Conservation (phyloP, 2,329 filamentous ascomycete species). For the Colletotrichum navitas region DNA sequence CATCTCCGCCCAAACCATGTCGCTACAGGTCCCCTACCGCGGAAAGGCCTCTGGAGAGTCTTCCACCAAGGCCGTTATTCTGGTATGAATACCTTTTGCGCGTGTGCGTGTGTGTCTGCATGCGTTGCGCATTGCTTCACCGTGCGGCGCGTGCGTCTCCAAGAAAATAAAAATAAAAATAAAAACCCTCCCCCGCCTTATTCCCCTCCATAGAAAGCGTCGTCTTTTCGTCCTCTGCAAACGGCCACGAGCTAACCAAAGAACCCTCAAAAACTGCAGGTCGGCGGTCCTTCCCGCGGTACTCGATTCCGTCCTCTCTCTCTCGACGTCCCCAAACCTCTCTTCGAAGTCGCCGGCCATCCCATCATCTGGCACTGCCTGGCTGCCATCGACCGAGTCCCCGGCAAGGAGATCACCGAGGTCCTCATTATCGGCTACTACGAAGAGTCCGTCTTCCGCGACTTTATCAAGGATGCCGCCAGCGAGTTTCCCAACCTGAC, state of each 20-base stretch:
- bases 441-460: constrained; percentile 95
- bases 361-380: constrained; percentile 99
- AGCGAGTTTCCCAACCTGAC: constrained; percentile 88
- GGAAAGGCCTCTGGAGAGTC: constrained; percentile 63
- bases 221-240: constrained; percentile 31
- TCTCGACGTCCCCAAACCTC: constrained; percentile 96
- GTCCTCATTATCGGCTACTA: constrained; percentile 99
- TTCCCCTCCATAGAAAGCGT: constrained; percentile 35
- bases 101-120: not conserved
- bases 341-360: constrained; percentile 98
- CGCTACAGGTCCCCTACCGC: constrained; percentile 68
- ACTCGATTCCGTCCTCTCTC: constrained; percentile 96
- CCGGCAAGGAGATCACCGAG: constrained; percentile 84
- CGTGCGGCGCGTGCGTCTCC: constrained; percentile 32
- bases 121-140: constrained; percentile 40
- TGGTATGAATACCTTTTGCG: constrained; percentile 67
- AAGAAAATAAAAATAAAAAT: not conserved
- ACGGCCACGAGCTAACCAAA: constrained; percentile 46
- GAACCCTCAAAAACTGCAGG: constrained; percentile 64
- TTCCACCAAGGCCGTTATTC: constrained; percentile 92
- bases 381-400: constrained; percentile 89
- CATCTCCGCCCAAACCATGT: constrained; percentile 55
- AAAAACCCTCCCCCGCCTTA: constrained; percentile 39
- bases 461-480: constrained; percentile 94
- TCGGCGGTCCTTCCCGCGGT: constrained; percentile 94